Base-by-base conservation (phyloP, 2,329 filamentous ascomycete genomes). In the Cadophora gregata region DNA sequence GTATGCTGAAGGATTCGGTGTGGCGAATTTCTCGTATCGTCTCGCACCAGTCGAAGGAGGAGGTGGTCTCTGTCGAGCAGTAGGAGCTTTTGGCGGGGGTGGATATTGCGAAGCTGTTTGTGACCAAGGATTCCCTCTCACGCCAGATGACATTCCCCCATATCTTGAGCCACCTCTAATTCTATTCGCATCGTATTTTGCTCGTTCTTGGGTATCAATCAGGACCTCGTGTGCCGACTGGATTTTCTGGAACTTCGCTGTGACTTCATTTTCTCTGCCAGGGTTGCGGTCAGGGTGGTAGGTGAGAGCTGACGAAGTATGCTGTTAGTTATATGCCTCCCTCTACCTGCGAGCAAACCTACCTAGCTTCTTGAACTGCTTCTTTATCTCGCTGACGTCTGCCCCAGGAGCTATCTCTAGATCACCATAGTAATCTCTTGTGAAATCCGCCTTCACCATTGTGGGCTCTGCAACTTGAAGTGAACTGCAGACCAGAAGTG, bases 231-330 rank as follows among this genome's bases (percentile, higher is more conserved):
- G 85, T 42, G 90, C 90, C 9, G 88, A 85, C 78, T 91, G 88
- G 51, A 92, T 90, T 53, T 85, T 85, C 77, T 92, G 90, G 72
- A 92, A 92, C 74, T 88, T 89, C 42, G 87, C 81, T 50, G 86
- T 87, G 71, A 86, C 87, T 74, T 91, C 89, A 64, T 81, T 77
- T 79, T 92, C 90, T 73, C 83, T 84, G 53, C 90, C 90, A 25
- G 87, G 88, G 75, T 92, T 91, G 66, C 89, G 85, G 77, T 92
- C 90, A 24, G 90, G 90, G 75, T 92, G 90, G 74, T 87, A 91
- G 74, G 86, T 85, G 56, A 91, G 81, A 62, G 89, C 89, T 88
- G 67, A n/a, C n/a, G n/a, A 33, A 38, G 45, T 51, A 3, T 60
- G 16, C 7, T 36, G 53, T 73, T 69, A 72, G 70, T 63, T 51